phyloP scores from a whole-genome alignment of 306 rosid genomes.

The Astragalus glycyphyllos region DNA sequence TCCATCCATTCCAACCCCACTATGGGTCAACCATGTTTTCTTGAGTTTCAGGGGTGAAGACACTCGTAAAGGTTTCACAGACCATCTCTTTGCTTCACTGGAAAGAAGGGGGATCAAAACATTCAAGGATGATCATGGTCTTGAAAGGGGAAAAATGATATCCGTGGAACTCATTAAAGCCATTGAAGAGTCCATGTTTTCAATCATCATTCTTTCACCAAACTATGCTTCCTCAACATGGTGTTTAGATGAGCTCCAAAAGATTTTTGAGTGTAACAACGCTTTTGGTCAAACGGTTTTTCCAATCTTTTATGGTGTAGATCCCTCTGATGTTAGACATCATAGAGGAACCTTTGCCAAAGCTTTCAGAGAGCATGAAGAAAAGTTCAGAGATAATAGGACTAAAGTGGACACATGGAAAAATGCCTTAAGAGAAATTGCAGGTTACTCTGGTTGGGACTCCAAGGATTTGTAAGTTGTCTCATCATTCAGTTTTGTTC shows the following conservation, averaged over 20 bases:
- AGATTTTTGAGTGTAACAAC: slow-evolving; percentile 41
- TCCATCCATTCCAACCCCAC: background rate
- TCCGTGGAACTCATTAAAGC: slow-evolving; percentile 41
- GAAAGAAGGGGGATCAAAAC: slow-evolving; percentile 44
- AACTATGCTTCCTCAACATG: slow-evolving; percentile 48
- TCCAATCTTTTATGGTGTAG: slow-evolving; percentile 47
- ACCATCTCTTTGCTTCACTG: slow-evolving; percentile 45
- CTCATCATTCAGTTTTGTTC: slow-evolving; percentile 1
- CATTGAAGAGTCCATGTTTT: slow-evolving; percentile 48
- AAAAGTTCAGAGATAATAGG: slow-evolving; percentile 29
- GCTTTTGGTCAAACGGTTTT: slow-evolving; percentile 30
- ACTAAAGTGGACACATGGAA: slow-evolving; percentile 46
- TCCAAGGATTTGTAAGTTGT: slow-evolving; percentile 43
- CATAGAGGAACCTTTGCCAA: slow-evolving; percentile 38
- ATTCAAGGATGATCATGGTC: slow-evolving; percentile 46
- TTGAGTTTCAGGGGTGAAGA: slow-evolving; percentile 47
- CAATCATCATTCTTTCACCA: slow-evolving; percentile 43
- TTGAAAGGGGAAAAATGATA: slow-evolving; percentile 41
- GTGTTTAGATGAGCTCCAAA: slow-evolving; percentile 50
- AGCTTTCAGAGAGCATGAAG: slow-evolving; percentile 43
- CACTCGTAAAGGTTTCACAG: slow-evolving; percentile 43
- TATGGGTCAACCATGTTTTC: slow-evolving; percentile 47
- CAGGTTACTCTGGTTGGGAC: slow-evolving; percentile 49
- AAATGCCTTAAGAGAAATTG: slow-evolving; percentile 40
- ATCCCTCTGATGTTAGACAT: slow-evolving; percentile 50